Percentiles rank a stretch among this genome's conserved stretches.
These are phyloP conservation scores for Fusarium veterinarium DNA, from an alignment of 2,329 filamentous ascomycete genomes.

Conservation along the genomic window DNA sequence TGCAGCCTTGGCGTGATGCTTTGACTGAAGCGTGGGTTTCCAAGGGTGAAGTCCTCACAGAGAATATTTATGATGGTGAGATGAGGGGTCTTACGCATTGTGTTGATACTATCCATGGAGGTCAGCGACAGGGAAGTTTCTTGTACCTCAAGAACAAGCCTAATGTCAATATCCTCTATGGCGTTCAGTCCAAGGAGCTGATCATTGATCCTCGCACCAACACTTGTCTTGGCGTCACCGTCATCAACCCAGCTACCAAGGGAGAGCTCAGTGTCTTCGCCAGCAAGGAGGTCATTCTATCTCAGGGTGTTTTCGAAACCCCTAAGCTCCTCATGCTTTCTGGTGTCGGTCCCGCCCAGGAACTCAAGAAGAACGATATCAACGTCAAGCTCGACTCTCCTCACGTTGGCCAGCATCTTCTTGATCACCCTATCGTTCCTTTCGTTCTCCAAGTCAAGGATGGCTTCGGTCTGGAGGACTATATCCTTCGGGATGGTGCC, in stretches of 20 bases:
- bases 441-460: constrained; percentile 49
- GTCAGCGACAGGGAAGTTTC: constrained; percentile 64
- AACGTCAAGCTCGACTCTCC: constrained; percentile 64
- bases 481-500: constrained; percentile 52
- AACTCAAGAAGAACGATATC: constrained; percentile 67
- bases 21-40: constrained; percentile 64
- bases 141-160: constrained; percentile 63
- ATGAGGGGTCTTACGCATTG: constrained; percentile 66
- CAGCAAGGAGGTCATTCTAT: constrained; percentile 60
- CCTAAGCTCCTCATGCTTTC: constrained; percentile 74
- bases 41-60: constrained; percentile 61
- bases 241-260: constrained; percentile 50
- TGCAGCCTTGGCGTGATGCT: constrained; percentile 62
- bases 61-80: constrained; percentile 67
- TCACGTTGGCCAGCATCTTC: constrained; percentile 72
- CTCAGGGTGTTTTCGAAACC: constrained; percentile 68
- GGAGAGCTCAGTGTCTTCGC: constrained; percentile 46
- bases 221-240: constrained; percentile 57
- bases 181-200: constrained; percentile 62
- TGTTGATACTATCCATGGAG: constrained; percentile 67
- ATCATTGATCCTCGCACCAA: constrained; percentile 58
- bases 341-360: constrained; percentile 68
- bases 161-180: constrained; percentile 64
- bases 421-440: constrained; percentile 69
- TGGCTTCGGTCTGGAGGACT: constrained; percentile 53